Base-by-base conservation (phyloP, 176 grass and related monocot species). In the Microstegium vimineum region DNA sequence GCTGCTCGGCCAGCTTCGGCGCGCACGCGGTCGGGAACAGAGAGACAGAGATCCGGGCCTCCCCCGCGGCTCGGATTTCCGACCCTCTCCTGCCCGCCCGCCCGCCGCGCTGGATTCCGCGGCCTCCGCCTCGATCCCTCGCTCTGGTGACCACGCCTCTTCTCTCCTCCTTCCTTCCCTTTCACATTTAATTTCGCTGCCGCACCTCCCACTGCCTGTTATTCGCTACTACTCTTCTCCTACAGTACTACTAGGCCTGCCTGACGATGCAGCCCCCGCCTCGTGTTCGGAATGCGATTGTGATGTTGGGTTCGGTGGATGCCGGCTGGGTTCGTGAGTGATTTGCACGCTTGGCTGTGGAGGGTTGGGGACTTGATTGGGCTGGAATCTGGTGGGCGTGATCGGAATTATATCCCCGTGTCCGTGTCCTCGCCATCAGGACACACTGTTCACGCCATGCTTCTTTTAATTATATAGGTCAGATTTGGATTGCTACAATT, bases 101-200 rank as follows among this genome's bases (percentile, higher is more conserved):
- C 54, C 54, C 54, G 56, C 56, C 56, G 56, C n/a, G 73, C 88
- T 86, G 78, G 88, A 90, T 86, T 86, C 84, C 78, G 57, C 78
- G 16, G 80, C 83, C 20, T 67, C 78, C 17, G 26, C 78, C 66
- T 75, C 78, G 88, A 78, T 86, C 86, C 78, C 28, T 60, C 65
- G 56, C 37, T 67, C 73, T 49, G 73, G 83, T 90, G 83, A 78
- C 66, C 32, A 52, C 34, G n/a, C 65, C 14, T 60, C 56, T 26
- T 4, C 49, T 20, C 18, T 15, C 56, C 30, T 18, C 28, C 27
- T 16, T 18, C 28, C 27, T 16, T 8, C 60, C 10, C 2, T n/a
- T n/a, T 2, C 27, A 15, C 27, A 15, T 22, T 67, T 71, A 15
- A 27, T 27, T 26, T 26, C 56, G 8, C 12, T 25, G 10, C 56